Conservation (phyloP, 1,139 yeast species). For the Suhomyces wounanorum region DNA sequence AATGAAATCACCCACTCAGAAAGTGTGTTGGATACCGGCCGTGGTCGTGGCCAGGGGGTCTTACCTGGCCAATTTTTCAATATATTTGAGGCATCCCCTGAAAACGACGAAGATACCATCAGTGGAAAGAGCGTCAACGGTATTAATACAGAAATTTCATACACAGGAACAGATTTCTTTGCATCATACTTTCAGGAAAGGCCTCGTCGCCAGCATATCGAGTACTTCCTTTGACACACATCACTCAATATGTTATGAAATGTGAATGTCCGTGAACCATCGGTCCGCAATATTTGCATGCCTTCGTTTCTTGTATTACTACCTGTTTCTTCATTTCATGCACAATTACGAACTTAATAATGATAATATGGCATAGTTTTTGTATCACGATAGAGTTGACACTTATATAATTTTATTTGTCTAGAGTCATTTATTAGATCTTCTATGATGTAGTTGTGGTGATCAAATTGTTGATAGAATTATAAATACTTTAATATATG, state of each 20-base stretch:
- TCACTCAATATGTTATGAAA: background rate
- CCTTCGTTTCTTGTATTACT: conserved; percentile 10
- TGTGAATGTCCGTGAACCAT: background rate
- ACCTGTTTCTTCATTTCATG: conserved; percentile 5
- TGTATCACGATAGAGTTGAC: background rate
- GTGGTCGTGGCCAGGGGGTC: conserved; percentile 28
- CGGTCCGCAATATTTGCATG: background rate
- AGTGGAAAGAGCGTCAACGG: conserved; percentile 48
- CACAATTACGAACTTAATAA: background rate
- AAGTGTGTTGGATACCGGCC: background rate
- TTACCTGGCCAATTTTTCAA: conserved; percentile 67
- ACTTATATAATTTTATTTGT: background rate
- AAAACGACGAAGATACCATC: conserved; percentile 55
- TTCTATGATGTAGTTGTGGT: background rate
- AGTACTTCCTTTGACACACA: conserved; percentile 21
- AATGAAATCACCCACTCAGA: background rate
- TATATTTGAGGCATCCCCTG: conserved; percentile 97
- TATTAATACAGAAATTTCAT: conserved; percentile 20
- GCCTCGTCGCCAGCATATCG: conserved; percentile 24
- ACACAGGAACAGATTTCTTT: conserved; percentile 22
- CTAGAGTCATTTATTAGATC: background rate
- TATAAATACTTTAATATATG: too few species aligned
- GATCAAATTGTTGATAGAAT: background rate
- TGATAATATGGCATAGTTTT: background rate
- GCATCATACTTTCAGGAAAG: conserved; percentile 29